These are phyloP conservation scores for Chlamydomonas asymmetrica DNA, from an alignment of 139 green algal genomes.

Conservation along the genomic window DNA sequence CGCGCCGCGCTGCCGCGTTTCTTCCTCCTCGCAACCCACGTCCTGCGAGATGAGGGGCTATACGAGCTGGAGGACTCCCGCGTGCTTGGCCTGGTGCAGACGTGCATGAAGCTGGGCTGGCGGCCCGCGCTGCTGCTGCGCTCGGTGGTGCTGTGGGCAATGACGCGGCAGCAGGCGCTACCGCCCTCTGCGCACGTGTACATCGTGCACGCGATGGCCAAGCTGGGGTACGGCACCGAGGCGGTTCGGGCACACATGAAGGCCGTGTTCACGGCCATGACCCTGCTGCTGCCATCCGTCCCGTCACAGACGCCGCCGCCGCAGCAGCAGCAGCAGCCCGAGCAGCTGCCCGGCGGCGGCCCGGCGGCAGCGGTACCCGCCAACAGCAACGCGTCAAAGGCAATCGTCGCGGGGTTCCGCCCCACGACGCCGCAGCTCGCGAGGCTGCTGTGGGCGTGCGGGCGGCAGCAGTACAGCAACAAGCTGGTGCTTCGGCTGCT, in stretches of 20 bases:
- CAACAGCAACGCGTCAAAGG: no score
- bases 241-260: not conserved
- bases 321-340: not conserved
- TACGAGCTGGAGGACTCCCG: no score
- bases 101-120: slow-evolving; percentile 4
- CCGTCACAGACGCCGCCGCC: not conserved
- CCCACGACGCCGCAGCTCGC: not conserved
- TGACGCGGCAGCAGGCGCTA: not conserved
- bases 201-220: not conserved
- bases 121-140: slow-evolving; percentile 4
- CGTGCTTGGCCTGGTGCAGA: not conserved
- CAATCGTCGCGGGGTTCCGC: not conserved
- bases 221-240: not conserved
- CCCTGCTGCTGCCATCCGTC: not conserved
- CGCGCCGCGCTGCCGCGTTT: no score
- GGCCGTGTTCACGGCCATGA: not conserved
- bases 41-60: no score
- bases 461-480: not conserved
- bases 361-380: no score
- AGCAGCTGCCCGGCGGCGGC: no score
- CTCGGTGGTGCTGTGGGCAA: not conserved
- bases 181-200: not conserved
- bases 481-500: slow-evolving; percentile 15
- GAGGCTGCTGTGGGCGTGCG: slow-evolving; percentile 25
- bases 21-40: no score